Base-by-base conservation (phyloP, 306 rosid genomes). In the Cercis canadensis region DNA sequence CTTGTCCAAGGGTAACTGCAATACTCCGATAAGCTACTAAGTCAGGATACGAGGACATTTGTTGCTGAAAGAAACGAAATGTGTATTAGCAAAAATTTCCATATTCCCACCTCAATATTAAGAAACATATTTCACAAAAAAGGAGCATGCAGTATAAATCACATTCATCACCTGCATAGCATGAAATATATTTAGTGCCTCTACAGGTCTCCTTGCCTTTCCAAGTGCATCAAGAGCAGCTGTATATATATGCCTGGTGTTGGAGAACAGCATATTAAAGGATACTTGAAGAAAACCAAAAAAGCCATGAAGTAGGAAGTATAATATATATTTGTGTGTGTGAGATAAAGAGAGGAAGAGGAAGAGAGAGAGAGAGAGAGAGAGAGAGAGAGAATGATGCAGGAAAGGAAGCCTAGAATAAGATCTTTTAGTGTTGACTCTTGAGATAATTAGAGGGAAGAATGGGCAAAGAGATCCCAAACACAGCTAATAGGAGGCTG, bases 1-100 rank as follows among this genome's bases (percentile, higher is more conserved):
- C 95, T 94, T 89, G 96, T 74, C 98, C 98, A 80, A 94, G 98
- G 65, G 97, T 86, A 62, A 90, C 87, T 54, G 96, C 90, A 74
- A 89, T 83, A 74, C 92, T 85, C 78, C 78, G 98, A 84, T 93
- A 93, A 70, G 98, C 88, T 45, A 93, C 95, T 73, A 90, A 71
- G 81, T 93, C 96, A 62, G 98, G 98, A 78, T 93, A 93, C 2
- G 98, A 75, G 63, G 98, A 87, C 80, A 90, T 76, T 33, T 90
- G 86, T 93, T 86, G 88, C 98, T 94, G 98, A 54, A 83, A 85
- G 19, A 63, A 80, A 79, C 60, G 62, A 64, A 83, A 56, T 58
- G 15, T 32, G 51, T 24, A 77, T 74, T 32, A 75, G 82, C 52
- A 10, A 78, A 66, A 51, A 75, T 45, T 11, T 24, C 46, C 33